Evolutionary conservation across 2,329 filamentous ascomycete species (phyloP).

Genomic region (Cladosporium sp.): DNA sequence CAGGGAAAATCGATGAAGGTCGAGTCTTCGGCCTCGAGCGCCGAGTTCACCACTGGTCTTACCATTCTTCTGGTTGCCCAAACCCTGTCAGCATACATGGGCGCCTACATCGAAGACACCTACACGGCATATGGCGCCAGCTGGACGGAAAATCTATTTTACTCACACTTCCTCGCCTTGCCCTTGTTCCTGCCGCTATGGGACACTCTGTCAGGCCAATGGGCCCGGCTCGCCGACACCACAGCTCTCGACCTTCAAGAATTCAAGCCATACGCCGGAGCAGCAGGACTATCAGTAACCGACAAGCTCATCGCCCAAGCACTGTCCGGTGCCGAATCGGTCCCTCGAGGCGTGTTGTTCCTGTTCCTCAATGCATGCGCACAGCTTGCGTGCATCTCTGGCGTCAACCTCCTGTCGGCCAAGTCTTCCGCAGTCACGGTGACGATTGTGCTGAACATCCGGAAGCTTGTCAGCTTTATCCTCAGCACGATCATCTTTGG

Average conservation of each 20-base stretch:
- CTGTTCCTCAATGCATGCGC: conserved; percentile 78
- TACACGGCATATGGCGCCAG: conserved; percentile 83
- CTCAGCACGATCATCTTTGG: conserved; percentile 94
- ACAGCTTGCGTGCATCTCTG: conserved; percentile 91
- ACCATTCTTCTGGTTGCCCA: conserved; percentile 84
- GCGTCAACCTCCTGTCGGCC: conserved; percentile 90
- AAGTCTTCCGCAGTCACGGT: conserved; percentile 89
- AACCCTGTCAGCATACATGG: conserved; percentile 88
- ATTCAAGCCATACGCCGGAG: conserved; percentile 4
- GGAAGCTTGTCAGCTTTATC: conserved; percentile 88
- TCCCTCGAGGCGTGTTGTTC: conserved; percentile 69
- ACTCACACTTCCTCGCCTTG: conserved; percentile 75
- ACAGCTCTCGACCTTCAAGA: conserved; percentile 54
- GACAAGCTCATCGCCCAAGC: conserved; percentile 18
- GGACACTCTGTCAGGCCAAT: conserved; percentile 65
- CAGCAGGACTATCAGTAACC: conserved; percentile 12
- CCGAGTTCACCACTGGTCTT: conserved; percentile 68
- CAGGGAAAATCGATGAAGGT: conserved; percentile 47
- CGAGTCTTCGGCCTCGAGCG: conserved; percentile 41
- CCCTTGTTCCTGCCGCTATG: conserved; percentile 74
- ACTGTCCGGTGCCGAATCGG: conserved; percentile 21
- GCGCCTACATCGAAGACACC: conserved; percentile 88
- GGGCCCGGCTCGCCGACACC: conserved; percentile 63
- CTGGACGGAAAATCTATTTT: conserved; percentile 96
- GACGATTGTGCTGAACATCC: conserved; percentile 92